Evolutionary conservation across 371 early-diverging fungal species (phyloP).

Genomic region (Mortierella sp.): DNA sequence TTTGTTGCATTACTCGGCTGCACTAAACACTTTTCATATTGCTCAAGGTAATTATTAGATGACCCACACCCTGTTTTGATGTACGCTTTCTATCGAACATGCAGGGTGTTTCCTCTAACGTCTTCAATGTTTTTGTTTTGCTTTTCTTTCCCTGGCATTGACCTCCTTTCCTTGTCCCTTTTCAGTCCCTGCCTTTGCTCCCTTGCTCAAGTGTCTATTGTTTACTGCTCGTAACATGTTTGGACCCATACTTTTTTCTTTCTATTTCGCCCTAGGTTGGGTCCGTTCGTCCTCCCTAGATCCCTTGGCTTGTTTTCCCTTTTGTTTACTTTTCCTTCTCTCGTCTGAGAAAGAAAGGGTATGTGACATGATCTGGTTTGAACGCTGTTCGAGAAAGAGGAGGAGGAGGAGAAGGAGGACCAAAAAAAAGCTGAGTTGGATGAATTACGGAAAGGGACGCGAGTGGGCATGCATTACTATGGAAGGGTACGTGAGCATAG

Average conservation of each 20-base stretch:
- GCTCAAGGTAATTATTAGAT: neutral
- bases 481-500: constrained; percentile 3
- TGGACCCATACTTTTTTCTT: neutral
- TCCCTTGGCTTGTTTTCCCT: neutral
- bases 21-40: neutral
- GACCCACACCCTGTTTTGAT: neutral
- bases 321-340: neutral
- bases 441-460: constrained; percentile 18
- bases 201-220: neutral
- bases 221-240: neutral
- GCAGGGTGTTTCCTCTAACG: constrained; percentile 10
- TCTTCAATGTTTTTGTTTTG: neutral
- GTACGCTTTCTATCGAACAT: constrained; percentile 9
- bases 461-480: constrained; percentile 22
- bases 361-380: neutral
- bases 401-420: neutral
- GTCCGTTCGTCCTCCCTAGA: neutral
- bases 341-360: neutral
- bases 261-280: too few relatives aligned
- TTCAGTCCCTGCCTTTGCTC: neutral
- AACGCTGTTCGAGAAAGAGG: neutral
- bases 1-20: neutral
- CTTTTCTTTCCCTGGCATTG: neutral
- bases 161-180: neutral
- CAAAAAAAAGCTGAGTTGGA: constrained; percentile 11